These are phyloP conservation scores for Fomitopsis betulina DNA, from an alignment of 1,284 basidiomycete species.

Conservation along the genomic window DNA sequence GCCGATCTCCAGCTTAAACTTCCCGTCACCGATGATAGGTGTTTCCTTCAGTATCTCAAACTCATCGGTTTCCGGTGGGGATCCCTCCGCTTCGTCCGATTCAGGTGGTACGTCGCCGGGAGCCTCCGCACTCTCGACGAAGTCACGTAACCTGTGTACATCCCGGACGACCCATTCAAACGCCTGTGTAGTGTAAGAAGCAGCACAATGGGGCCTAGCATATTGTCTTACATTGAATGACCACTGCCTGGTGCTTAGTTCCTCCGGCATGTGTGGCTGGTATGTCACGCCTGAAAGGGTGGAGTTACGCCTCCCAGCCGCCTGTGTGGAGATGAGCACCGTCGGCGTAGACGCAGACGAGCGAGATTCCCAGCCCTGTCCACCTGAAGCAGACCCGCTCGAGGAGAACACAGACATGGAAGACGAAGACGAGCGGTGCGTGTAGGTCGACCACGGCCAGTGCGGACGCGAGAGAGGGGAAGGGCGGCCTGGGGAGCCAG, in stretches of 20 bases:
- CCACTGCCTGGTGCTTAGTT: slow-evolving; percentile 56
- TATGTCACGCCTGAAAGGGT: slow-evolving; percentile 12
- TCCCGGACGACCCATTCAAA: slow-evolving; percentile 65
- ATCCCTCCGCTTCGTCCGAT: not conserved
- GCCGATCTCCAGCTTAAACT: slow-evolving; percentile 71
- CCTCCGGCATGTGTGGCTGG: slow-evolving; percentile 21
- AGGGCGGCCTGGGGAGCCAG: slow-evolving; percentile 42
- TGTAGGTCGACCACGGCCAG: slow-evolving; percentile 52
- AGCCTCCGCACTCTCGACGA: slow-evolving; percentile 33
- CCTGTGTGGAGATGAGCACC: slow-evolving; percentile 16
- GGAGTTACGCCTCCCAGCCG: slow-evolving; percentile 14
- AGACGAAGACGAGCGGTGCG: slow-evolving; percentile 31
- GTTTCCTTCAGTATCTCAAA: slow-evolving; percentile 64
- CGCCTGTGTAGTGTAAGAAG: slow-evolving; percentile 34
- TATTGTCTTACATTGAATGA: slow-evolving; percentile 46
- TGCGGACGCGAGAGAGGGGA: slow-evolving; percentile 46
- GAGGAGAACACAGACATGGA: slow-evolving; percentile 26
- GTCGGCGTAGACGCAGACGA: slow-evolving; percentile 23
- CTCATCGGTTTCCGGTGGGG: slow-evolving; percentile 25
- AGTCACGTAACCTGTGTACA: slow-evolving; percentile 49
- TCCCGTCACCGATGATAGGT: slow-evolving; percentile 62
- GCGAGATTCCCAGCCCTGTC: slow-evolving; percentile 26
- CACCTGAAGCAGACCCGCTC: slow-evolving; percentile 17
- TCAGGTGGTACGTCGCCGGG: slow-evolving; percentile 9
- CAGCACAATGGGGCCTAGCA: not conserved